Base-by-base conservation (phyloP, 2,329 filamentous ascomycete genomes). In the Orbilia ellipsospora region DNA sequence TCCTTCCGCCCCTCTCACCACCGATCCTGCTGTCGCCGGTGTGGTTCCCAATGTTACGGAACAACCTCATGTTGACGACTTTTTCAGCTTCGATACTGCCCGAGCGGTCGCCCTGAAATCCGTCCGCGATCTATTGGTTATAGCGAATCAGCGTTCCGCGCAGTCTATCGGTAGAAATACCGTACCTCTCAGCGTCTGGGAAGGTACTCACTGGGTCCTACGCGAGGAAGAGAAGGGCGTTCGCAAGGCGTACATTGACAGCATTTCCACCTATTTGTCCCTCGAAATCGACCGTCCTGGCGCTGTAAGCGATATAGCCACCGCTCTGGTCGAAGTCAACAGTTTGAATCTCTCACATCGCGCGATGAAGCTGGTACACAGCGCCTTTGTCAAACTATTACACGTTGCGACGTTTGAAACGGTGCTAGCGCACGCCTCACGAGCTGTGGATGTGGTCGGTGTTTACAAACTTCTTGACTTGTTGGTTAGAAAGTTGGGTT, bases 181-280 rank as follows among this genome's bases (percentile, higher is more conserved):
- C 48, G 92, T 96, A 0, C 90, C 92, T 0, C 86, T 96, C 7
- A 88, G 91, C 65, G 91, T 94, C 0, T 99, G 95, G 95, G 94
- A 98, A 82, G 93, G 92, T n/a, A 97, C 94, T 0, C 93, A 97
- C 77, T 97, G 93, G 92, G 87, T 98, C 52, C 84, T 98, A 18
- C 89, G 91, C 44, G 94, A 97, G 80, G 86, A 88, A 0, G 90
- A 94, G 79, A 88, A 88, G 36, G 86, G 88, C 36, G 93, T 98
- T 40, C 89, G 94, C 64, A 90, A 90, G 81, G 92, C 93, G 0
- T 99, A 98, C 79, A 88, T 90, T 5, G 92, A 96, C 81, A 92
- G 93, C 3, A 82, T 98, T 15, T 82, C 92, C 48, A 92, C 91
- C 0, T 99, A 94, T 93, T 85, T 97, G 13, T 48, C 48, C 2